Conservation (phyloP, 1,284 basidiomycete genomes). For the Austroboletus novae-zelandiae region DNA sequence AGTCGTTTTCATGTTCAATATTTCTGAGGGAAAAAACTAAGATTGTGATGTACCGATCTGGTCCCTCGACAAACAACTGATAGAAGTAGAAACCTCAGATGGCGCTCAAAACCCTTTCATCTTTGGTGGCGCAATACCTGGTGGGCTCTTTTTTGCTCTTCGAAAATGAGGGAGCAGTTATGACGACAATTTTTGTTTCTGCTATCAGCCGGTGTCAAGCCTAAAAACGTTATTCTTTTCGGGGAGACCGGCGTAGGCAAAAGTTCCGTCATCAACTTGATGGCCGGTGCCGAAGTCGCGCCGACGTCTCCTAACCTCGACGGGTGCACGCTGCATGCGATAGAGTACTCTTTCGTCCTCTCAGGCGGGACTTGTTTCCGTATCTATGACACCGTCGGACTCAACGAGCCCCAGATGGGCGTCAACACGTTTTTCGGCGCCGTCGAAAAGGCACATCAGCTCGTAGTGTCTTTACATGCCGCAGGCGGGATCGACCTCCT, state of each 20-base stretch:
- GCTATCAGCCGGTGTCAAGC: background rate
- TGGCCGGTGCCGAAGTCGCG: background rate
- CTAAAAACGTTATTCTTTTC: background rate
- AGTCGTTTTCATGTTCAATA: background rate
- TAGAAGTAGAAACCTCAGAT: no score
- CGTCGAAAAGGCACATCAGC: background rate
- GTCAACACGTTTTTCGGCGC: background rate
- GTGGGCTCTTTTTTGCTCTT: background rate
- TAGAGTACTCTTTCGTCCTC: background rate
- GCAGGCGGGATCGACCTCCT: constrained; percentile 5
- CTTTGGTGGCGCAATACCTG: background rate
- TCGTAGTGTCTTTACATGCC: background rate
- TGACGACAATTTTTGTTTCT: background rate
- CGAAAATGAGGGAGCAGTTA: background rate
- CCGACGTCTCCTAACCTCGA: background rate
- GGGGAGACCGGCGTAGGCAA: background rate
- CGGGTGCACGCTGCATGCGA: background rate
- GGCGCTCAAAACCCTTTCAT: background rate
- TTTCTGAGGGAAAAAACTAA: background rate
- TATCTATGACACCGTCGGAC: background rate
- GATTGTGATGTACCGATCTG: background rate
- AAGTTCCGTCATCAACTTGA: background rate
- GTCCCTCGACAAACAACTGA: background rate
- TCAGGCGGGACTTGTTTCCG: background rate
- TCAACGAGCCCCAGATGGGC: background rate